Evolutionary conservation across 2,329 filamentous ascomycete species (phyloP).

Genomic region (Sarocladiaceae sp.): DNA sequence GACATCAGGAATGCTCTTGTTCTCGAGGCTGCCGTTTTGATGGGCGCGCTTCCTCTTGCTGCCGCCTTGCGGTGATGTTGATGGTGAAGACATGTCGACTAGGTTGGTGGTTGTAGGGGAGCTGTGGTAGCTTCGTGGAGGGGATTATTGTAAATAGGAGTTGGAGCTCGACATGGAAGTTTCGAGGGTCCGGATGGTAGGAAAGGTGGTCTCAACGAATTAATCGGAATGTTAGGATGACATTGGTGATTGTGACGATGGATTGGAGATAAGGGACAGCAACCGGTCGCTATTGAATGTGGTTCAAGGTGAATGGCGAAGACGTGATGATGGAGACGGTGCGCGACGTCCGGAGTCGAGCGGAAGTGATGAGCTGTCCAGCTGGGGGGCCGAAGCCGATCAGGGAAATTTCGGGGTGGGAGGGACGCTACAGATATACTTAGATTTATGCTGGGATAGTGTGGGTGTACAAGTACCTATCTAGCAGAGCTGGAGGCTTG

Average conservation of each 20-base stretch:
- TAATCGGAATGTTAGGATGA: background rate
- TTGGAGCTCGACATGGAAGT: background rate
- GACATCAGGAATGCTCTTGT: conserved; percentile 42
- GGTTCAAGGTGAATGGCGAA: background rate
- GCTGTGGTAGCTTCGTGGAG: background rate
- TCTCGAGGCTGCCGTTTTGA: conserved; percentile 46
- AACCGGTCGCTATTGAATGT: background rate
- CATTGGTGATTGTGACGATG: background rate
- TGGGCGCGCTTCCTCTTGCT: conserved; percentile 76
- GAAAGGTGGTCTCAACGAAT: background rate
- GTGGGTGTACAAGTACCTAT: background rate
- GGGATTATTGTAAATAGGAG: conserved; percentile 1
- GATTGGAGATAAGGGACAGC: background rate
- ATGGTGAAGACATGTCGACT: conserved; percentile 55
- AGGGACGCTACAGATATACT: background rate
- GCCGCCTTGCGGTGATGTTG: conserved; percentile 46
- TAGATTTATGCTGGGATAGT: background rate
- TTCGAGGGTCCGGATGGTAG: background rate
- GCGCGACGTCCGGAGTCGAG: background rate
- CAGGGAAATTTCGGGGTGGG: conserved; percentile 1
- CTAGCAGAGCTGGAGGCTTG: background rate
- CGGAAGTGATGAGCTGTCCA: conserved; percentile 6
- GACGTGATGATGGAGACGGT: background rate
- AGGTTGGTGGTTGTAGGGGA: background rate
- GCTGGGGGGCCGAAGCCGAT: background rate